Evolutionary conservation across 78 protist species (phyloP), one percentile per base, ranked within the genome.

Genomic region (Acrasis kona): DNA sequence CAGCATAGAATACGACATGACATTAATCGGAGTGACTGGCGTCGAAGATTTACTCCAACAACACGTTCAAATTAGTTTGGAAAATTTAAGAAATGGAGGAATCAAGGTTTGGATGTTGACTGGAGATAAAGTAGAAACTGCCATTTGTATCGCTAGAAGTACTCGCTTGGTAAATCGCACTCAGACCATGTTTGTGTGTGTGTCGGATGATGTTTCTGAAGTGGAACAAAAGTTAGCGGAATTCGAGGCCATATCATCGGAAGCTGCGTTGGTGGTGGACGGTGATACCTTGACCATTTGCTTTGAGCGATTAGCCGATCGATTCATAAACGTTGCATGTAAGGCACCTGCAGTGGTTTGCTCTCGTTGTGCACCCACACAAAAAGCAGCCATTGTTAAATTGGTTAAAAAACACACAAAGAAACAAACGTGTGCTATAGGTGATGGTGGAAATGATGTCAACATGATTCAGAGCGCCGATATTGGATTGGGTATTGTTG

Each of bases 361-460:
- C 39, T 93, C 93, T 70, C 72, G 98, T 29, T 95, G 98, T 79
- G 57, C 95, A 27, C 98, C 98, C 3, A 92, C 96, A 34, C 98
- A 95, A 66, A 95, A 95, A 30, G 91, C 97, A 1, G 86, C 79
- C 57, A 78, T 93, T 39, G 95, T 90, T 12, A 19, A 79, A n/a
- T 31, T 87, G 1, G 72, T 93, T 50, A 81, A 74, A 70, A 68
- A 87, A n/a, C 27, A 76, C 38, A 86, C 93, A 0, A 79, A 27
- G 12, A 74, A 74, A 31, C 65, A 78, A 66, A 77, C 80, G 32
- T 72, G 89, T 39, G 92, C 97, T 34, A 92, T 95, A 30, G 98
- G 99, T 40, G 99, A 97, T 67, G 99, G 99, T 35, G 98, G 98
- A 40, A 97, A 97, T 65, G 99, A 97, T 74, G 97, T 96, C 31